A percentile compares a stretch with the other conserved stretches of the same genome.
phyloP scores from a whole-genome alignment of 1,284 basidiomycete genomes.

The Clitocybe nebularis region DNA sequence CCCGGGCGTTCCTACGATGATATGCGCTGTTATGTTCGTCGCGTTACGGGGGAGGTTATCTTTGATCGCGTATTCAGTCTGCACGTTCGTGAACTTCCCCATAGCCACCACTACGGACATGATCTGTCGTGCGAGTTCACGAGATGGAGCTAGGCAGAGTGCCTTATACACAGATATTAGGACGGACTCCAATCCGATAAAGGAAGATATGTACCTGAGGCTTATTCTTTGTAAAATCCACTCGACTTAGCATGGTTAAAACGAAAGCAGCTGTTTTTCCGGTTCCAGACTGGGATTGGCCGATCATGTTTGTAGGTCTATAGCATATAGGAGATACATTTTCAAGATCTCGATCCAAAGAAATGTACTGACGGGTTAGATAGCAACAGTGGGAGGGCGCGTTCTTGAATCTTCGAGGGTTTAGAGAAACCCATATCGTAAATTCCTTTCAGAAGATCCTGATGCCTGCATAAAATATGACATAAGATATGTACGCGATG shows the following conservation, averaged over 20 bases:
- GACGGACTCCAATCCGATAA: background rate
- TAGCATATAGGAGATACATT: slow-evolving; percentile 9
- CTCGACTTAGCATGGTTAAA: slow-evolving; percentile 93
- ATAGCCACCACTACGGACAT: slow-evolving; percentile 93
- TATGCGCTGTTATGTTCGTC: slow-evolving; percentile 79
- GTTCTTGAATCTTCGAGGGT: slow-evolving; percentile 99
- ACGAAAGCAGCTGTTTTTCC: slow-evolving; percentile 99
- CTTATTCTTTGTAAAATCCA: slow-evolving; percentile 81
- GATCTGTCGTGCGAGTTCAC: slow-evolving; percentile 96
- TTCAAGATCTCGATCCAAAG: background rate
- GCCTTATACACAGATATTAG: slow-evolving; percentile 47
- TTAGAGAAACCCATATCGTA: slow-evolving; percentile 97
- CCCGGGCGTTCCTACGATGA: slow-evolving; percentile 96
- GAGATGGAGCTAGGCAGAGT: slow-evolving; percentile 89
- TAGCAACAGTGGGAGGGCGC: slow-evolving; percentile 89
- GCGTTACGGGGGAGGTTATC: slow-evolving; percentile 70
- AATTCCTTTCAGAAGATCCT: slow-evolving; percentile 92
- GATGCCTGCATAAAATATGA: slow-evolving; percentile 59
- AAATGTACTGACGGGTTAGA: slow-evolving; percentile 73
- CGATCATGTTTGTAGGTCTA: slow-evolving; percentile 97
- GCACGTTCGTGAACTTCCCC: slow-evolving; percentile 92
- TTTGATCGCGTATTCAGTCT: slow-evolving; percentile 94
- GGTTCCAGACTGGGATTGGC: slow-evolving; percentile 98
- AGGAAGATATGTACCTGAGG: slow-evolving; percentile 65
- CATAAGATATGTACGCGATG: slow-evolving; percentile 5